Evolutionary conservation across 768 basidiomycete genomes (phyloP), one percentile per base, ranked within the genome.

Genomic region (Lactarius vividus): DNA sequence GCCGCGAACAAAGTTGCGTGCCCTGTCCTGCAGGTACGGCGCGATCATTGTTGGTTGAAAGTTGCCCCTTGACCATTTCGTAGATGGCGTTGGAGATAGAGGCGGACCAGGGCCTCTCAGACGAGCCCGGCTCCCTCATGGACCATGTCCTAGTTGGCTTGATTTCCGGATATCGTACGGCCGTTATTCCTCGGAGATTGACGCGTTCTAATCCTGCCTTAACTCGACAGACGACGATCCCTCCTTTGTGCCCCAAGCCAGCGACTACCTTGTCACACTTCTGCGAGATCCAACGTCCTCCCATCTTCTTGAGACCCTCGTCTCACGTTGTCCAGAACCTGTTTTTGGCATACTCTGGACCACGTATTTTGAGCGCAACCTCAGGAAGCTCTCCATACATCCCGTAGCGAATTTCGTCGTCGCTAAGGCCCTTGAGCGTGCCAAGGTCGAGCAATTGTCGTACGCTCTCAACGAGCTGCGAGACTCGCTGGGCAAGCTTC

Each of bases 391-490:
- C 33, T 87, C 90, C 20, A 79, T 83, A 23, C 96, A 99, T 75
- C 94, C 96, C 3, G 91, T 96, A 2, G 94, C 92, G 15, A 99
- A 98, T 73, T 99, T 94, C 71, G 95, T 98, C 26, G 81, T 95
- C 5, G 89, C 95, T 0, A 89, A 87, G 74, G 91, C 88, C 0
- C 69, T 96, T 31, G 85, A 85, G 58, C 80, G 92, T 55, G 74
- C 87, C 15, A 79, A 83, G n/a, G 79, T 76, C 20, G 76, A 77
- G 4, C 85, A 90, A 66, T 73, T 98, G 39, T 74, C 75, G 1
- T 79, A 77, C 6, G 80, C 85, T 18, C 81, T 87, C 54, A 71
- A 75, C n/a, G 92, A 94, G 72, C 78, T 95, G 39, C 75, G 79
- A 55, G 79, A 75, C 40, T 74, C 79, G 46, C 85, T 90, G 83